Base-by-base conservation (phyloP, 805 yeast genomes). In the Pichia sporocuriosa region DNA sequence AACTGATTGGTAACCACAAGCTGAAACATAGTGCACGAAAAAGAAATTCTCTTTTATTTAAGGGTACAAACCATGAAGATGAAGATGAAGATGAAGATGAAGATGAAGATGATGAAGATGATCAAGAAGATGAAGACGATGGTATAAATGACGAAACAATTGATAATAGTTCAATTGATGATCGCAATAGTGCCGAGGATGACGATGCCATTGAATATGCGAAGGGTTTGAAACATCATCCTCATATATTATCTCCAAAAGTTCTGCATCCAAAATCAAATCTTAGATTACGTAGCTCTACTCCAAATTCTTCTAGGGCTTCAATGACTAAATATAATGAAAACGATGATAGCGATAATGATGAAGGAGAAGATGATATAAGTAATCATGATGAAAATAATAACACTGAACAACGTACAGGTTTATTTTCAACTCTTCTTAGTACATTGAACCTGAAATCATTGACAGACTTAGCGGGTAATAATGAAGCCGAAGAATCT, bases 401-500 rank as follows among this genome's bases (percentile, higher is more conserved):
- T 8, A 24, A 24, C 26, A 8, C 29, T 26, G n/a, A n/a, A n/a
- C 42, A 34, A 35, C 35, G 35, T 19, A 43, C 7, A 11, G 63
- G 64, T 2, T 31, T 60, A 4, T 33, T 60, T 7, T 56, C 61
- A 3, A 52, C 56, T 6, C 44, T 59, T 10, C 43, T 60, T 43
- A 56, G 52, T 28, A 49, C 62, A 4, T 47, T 60, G 33, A 56
- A 56, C 35, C 39, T 60, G 20, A 51, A 51, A 24, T 56, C 63
- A 0, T 51, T 50, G 10, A 28, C 53, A 12, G 38, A 35, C 16
- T 35, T 35, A n/a, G 15, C 30, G 7, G 6, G n/a, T 19, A 28
- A 24, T 3, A 54, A 48, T 15, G 21, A 49, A 9, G 24, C 32
- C 4, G 39, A 46, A n/a, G 6, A 30, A 35, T 3, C 25, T 19